Percentiles rank a stretch among this genome's conserved stretches.
phyloP scores from a whole-genome alignment of 2,329 filamentous ascomycete species.

The Gaeumannomyces tritici region DNA sequence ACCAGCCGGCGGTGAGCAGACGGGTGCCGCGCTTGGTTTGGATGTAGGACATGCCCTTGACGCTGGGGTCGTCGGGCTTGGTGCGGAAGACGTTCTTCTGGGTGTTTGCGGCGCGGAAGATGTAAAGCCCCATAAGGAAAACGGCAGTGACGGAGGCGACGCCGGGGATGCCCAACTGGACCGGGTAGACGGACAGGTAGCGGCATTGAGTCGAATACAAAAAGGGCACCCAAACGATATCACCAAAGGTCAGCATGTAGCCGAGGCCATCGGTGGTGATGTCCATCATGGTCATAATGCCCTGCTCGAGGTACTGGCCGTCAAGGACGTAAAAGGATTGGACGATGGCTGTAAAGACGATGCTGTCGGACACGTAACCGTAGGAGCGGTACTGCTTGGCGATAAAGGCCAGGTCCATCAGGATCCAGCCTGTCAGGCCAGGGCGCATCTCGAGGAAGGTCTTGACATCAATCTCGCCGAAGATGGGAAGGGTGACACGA shows the following conservation, averaged over 20 bases:
- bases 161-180: conserved; percentile 58
- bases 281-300: conserved; percentile 83
- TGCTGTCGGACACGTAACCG: conserved; percentile 72
- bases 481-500: conserved; percentile 60
- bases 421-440: conserved; percentile 74
- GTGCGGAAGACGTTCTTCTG: conserved; percentile 88
- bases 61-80: conserved; percentile 66
- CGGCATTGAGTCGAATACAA: conserved; percentile 72
- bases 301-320: conserved; percentile 71
- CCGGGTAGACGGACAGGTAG: conserved; percentile 71
- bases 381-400: conserved; percentile 76
- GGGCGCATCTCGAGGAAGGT: conserved; percentile 75
- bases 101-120: conserved; percentile 80
- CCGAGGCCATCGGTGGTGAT: conserved; percentile 84
- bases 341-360: conserved; percentile 64
- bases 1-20: conserved; percentile 77
- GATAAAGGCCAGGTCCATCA: conserved; percentile 71
- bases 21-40: conserved; percentile 70
- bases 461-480: conserved; percentile 80
- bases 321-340: conserved; percentile 76
- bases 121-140: conserved; percentile 63
- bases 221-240: conserved; percentile 81
- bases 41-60: conserved; percentile 71
- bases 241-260: conserved; percentile 83
- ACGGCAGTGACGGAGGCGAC: conserved; percentile 54